Conservation (phyloP, 768 basidiomycete genomes). For the Omphalotus guepiniiformis region DNA sequence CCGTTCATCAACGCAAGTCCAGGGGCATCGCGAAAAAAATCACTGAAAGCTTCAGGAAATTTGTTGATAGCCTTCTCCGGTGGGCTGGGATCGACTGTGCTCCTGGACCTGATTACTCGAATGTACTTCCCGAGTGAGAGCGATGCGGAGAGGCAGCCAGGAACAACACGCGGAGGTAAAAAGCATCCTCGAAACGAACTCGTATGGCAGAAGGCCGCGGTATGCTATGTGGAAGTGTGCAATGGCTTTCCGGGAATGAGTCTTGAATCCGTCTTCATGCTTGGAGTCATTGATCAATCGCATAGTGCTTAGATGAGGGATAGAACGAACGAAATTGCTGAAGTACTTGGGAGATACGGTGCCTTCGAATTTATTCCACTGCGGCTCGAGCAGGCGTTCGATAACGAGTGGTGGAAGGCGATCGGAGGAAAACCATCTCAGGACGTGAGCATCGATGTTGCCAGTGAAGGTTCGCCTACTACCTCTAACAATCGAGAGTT, state of each 20-base stretch:
- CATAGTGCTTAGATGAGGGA: slow-evolving; percentile 44
- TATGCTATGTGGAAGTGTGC: slow-evolving; percentile 71
- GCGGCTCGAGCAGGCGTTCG: slow-evolving; percentile 73
- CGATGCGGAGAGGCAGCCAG: slow-evolving; percentile 21
- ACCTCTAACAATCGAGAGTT: not conserved
- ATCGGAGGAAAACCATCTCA: slow-evolving; percentile 30
- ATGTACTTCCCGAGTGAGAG: slow-evolving; percentile 44
- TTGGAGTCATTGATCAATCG: slow-evolving; percentile 14
- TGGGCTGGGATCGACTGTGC: slow-evolving; percentile 68
- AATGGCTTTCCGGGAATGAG: slow-evolving; percentile 59
- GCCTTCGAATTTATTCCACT: slow-evolving; percentile 57
- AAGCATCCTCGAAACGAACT: slow-evolving; percentile 60
- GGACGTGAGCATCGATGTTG: slow-evolving; percentile 41
- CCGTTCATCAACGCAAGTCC: slow-evolving; percentile 56
- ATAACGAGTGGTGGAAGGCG: slow-evolving; percentile 58
- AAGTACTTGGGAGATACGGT: slow-evolving; percentile 42
- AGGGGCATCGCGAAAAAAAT: slow-evolving; percentile 51
- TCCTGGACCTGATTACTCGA: slow-evolving; percentile 63
- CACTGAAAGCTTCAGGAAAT: slow-evolving; percentile 63
- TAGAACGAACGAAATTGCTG: slow-evolving; percentile 46
- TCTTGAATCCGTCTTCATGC: slow-evolving; percentile 11
- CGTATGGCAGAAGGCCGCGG: slow-evolving; percentile 58
- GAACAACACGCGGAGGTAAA: slow-evolving; percentile 45
- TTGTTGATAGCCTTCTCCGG: slow-evolving; percentile 74
- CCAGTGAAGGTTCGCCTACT: slow-evolving; percentile 47